Conservation (phyloP, 768 basidiomycete genomes). For the Pholiota molesta region DNA sequence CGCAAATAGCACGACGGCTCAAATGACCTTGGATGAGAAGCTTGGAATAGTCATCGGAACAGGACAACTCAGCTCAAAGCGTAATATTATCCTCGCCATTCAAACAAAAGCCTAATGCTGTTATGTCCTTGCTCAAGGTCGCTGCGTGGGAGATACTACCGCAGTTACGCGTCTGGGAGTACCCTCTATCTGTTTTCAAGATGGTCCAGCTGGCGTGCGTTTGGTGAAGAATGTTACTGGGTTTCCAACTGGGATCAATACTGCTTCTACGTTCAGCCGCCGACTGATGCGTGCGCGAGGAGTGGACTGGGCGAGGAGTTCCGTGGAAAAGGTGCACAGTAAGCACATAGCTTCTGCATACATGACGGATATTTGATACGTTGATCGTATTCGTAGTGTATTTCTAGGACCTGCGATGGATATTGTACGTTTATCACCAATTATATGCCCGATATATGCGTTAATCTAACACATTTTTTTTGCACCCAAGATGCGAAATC, state of each 20-base stretch:
- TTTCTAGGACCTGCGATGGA: constrained; percentile 58
- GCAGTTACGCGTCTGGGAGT: constrained; percentile 43
- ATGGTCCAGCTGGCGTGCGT: constrained; percentile 51
- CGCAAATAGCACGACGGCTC: constrained; percentile 36
- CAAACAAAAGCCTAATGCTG: background rate
- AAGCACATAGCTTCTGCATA: constrained; percentile 14
- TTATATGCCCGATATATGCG: background rate
- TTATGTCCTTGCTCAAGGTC: constrained; percentile 30
- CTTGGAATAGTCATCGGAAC: constrained; percentile 48
- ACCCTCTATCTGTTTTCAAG: constrained; percentile 50
- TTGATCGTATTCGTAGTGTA: constrained; percentile 31
- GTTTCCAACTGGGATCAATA: constrained; percentile 62
- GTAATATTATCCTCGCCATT: constrained; percentile 23
- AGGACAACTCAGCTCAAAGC: constrained; percentile 42
- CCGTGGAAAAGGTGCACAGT: constrained; percentile 66
- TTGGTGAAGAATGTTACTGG: constrained; percentile 47
- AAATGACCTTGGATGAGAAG: constrained; percentile 50
- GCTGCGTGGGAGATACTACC: constrained; percentile 51
- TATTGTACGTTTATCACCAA: constrained; percentile 39
- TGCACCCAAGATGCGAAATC: constrained; percentile 48
- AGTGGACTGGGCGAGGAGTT: constrained; percentile 69
- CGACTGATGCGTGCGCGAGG: constrained; percentile 67
- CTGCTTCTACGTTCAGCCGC: constrained; percentile 55
- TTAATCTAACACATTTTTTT: background rate
- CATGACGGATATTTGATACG: background rate